Evolutionary conservation across 1,284 basidiomycete genomes (phyloP).

Genomic region (Naganishia albida): DNA sequence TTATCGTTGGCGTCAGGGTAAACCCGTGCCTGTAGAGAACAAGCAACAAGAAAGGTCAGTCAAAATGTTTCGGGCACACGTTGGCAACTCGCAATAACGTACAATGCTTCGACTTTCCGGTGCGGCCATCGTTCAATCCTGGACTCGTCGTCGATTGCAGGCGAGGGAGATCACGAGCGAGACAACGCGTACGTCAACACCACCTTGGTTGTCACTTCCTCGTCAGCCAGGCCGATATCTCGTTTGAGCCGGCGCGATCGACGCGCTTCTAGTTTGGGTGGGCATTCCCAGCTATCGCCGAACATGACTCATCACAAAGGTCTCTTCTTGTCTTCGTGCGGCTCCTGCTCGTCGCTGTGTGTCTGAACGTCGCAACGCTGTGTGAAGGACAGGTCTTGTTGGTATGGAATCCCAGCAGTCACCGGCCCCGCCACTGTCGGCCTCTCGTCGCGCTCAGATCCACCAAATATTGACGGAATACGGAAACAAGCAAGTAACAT

Average conservation of each 20-base stretch:
- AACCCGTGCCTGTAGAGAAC: slow-evolving; percentile 56
- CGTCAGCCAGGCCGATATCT: slow-evolving; percentile 24
- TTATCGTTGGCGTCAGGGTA: slow-evolving; percentile 63
- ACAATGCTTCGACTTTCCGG: slow-evolving; percentile 27
- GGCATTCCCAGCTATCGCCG: not conserved
- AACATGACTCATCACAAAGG: slow-evolving; percentile 20
- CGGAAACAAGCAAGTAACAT: slow-evolving; percentile 11
- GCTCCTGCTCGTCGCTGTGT: not conserved
- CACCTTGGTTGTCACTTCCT: not conserved
- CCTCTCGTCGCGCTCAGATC: slow-evolving; percentile 21
- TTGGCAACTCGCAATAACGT: not conserved
- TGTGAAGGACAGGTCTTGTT: not conserved
- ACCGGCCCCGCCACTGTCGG: not conserved
- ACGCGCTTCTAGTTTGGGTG: slow-evolving; percentile 17
- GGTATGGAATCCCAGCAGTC: not conserved
- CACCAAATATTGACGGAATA: slow-evolving; percentile 21
- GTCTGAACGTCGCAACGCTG: too few species aligned
- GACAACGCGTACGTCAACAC: not conserved
- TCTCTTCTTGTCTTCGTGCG: not conserved
- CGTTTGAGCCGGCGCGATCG: slow-evolving; percentile 18
- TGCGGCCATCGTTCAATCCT: slow-evolving; percentile 13
- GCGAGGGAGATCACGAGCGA: too few species aligned
- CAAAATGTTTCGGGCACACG: not conserved
- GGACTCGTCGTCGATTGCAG: too few species aligned
- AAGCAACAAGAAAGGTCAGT: not conserved